Evolutionary conservation across 148 eudicot genomes (phyloP), one percentile per base, ranked within the genome.

Genomic region (Drosera capensis): DNA sequence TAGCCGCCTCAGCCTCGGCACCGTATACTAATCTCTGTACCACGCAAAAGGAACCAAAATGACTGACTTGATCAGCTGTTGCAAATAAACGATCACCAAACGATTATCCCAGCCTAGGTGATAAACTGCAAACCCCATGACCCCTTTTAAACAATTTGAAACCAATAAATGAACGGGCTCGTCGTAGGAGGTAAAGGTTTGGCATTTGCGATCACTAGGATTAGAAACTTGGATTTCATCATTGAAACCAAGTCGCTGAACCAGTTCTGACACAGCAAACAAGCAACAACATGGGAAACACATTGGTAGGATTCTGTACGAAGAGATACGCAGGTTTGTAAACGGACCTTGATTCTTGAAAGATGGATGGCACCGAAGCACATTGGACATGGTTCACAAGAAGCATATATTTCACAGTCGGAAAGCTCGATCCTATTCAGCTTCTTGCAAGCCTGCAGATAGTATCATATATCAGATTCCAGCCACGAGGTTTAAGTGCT

Each of bases 321-420:
- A 12, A 25, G n/a, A 13, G 25, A 20, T 25, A 34, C 8, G 42
- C n/a, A n/a, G 31, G 31, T 28, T 6, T 5, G 23, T 24, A 25
- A 14, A 8, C 25, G 31, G 36, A 85, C 95, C 90, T 80, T 85
- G 23, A 76, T 70, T 73, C 83, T 65, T 4, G 88, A 76, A 40
- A 80, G 80, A 52, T 76, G 79, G 52, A 84, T 84, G 13, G 88
- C 88, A 19, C 88, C 85, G 25, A 84, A 84, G 71, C 95, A 84
- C 95, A 85, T 85, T 23, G 95, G 82, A 31, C 95, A 80, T 44
- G 90, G 90, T 58, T 85, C 95, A 41, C 95, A 85, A 15, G 95
- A 85, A 25, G 95, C 95, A 49, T 68, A 85, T 25, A 85, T 80
- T 77, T 85, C 95, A 49, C 95, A 85, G 64, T 85, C 80, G 3